Conservation (phyloP, 495 filamentous ascomycete species). For the Opeltia flavorubescens region DNA sequence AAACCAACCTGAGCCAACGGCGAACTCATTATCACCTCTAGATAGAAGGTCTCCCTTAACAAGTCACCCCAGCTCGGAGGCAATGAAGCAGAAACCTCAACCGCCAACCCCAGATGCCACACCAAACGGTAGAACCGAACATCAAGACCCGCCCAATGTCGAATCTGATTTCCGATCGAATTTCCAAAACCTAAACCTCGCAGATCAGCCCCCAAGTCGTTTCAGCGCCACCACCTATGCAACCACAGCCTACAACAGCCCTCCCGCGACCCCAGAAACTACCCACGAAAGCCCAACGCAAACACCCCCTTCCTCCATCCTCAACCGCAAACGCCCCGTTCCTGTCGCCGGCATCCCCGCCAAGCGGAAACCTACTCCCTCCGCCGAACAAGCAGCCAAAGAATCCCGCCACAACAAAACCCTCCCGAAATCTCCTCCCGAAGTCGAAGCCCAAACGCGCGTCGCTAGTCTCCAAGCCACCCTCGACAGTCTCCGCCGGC, state of each 20-base stretch:
- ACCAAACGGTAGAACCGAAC: background rate
- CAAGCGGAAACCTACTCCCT: conserved; percentile 19
- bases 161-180: conserved; percentile 8
- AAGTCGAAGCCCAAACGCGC: conserved; percentile 42
- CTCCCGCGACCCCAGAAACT: conserved; percentile 26
- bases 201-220: conserved; percentile 44
- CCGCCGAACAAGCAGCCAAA: conserved; percentile 1
- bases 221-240: conserved; percentile 64
- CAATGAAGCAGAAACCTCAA: conserved; percentile 3
- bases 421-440: conserved; percentile 42
- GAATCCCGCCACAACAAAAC: conserved; percentile 31
- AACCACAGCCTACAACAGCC: conserved; percentile 32
- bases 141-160: conserved; percentile 1
- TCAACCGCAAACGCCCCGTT: conserved; percentile 34
- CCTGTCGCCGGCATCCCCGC: conserved; percentile 17
- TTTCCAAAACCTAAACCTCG: conserved; percentile 18
- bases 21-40: conserved; percentile 1
- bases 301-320: conserved; percentile 25
- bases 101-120: conserved; percentile 8
- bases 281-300: conserved; percentile 23
- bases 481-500: conserved; percentile 47
- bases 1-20: too few relatives aligned
- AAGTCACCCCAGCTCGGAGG: conserved; percentile 15
- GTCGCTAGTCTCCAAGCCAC: conserved; percentile 53
- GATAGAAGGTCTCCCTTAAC: conserved; percentile 14